Conservation (phyloP, 768 basidiomycete species). For the Neoboletus magnificus region DNA sequence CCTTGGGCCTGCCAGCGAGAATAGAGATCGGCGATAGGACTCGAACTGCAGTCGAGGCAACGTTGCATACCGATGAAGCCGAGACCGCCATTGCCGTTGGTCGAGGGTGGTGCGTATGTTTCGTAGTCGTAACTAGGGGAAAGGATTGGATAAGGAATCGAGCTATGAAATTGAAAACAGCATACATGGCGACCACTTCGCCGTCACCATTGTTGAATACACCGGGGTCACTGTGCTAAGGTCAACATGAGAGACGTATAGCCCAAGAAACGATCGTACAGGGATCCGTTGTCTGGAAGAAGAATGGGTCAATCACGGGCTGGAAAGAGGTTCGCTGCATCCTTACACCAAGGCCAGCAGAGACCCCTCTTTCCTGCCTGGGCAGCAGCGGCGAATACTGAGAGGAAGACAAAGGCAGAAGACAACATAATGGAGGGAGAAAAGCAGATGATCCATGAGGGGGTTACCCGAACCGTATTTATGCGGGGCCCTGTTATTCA, state of each 20-base stretch:
- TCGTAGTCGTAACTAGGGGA: conserved; percentile 36
- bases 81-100: conserved; percentile 36
- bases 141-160: background rate
- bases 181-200: conserved; percentile 35
- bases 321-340: background rate
- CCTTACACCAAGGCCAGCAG: conserved; percentile 36
- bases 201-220: conserved; percentile 33
- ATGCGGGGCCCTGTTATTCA: background rate
- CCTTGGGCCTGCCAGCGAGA: conserved; percentile 31
- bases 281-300: conserved; percentile 24
- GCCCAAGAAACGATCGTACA: conserved; percentile 21
- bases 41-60: conserved; percentile 36
- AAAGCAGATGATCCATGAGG: background rate
- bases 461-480: conserved; percentile 8
- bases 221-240: conserved; percentile 24
- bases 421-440: conserved; percentile 15
- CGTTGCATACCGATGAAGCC: conserved; percentile 40
- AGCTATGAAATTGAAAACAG: background rate
- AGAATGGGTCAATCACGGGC: background rate
- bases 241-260: background rate
- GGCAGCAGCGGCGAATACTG: conserved; percentile 15
- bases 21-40: conserved; percentile 31
- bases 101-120: conserved; percentile 34
- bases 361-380: conserved; percentile 39
- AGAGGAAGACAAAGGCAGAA: conserved; percentile 15